Evolutionary conservation across 495 filamentous ascomycete species (phyloP), one percentile per base, ranked within the genome.

Genomic region (Pseudoneurospora amorphoporcata): DNA sequence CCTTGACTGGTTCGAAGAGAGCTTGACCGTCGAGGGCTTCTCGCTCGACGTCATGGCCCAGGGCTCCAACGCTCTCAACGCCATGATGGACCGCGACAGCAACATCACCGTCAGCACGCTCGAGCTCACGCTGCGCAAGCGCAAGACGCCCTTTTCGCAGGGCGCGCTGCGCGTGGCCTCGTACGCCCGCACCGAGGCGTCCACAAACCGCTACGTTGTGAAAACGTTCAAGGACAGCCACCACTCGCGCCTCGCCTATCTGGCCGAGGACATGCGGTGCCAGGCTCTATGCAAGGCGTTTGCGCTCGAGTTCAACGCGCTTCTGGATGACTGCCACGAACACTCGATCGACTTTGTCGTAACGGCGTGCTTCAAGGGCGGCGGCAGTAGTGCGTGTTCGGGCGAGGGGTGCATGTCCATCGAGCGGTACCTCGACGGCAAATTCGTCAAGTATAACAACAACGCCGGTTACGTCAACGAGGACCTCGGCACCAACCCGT

Each of bases 381-480:
- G 29, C 1, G 37, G 12, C 32, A 41, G 41, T 16, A 1, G 0
- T 23, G 23, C 23, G 23, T 43, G 41, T 43, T 7, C 41, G 41
- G 17, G 42, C 12, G 35, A 10, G 6, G 69, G 45, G 32, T 72
- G 70, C 73, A 58, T 73, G 70, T 79, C 77, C 14, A 78, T 84
- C 39, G 81, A 83, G 72, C 82, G 79, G 4, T 82, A 75, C 71
- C 71, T 84, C 70, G 65, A 74, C 4, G 81, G 79, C 16, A 69
- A 68, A 0, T 84, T 82, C 53, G 73, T 82, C 74, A 84, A 84
- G 73, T 84, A 83, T 73, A 84, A 84, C 73, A 74, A 69, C 71
- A 84, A 84, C 71, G 53, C 38, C 32, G 75, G 73, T 37, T 83
- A 70, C 16, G 81, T 83, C 53, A 81, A 80, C 68, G 72, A 80